These are phyloP conservation scores for Taiwanofungus camphoratus DNA, from an alignment of 1,284 basidiomycete species.

Conservation along the genomic window DNA sequence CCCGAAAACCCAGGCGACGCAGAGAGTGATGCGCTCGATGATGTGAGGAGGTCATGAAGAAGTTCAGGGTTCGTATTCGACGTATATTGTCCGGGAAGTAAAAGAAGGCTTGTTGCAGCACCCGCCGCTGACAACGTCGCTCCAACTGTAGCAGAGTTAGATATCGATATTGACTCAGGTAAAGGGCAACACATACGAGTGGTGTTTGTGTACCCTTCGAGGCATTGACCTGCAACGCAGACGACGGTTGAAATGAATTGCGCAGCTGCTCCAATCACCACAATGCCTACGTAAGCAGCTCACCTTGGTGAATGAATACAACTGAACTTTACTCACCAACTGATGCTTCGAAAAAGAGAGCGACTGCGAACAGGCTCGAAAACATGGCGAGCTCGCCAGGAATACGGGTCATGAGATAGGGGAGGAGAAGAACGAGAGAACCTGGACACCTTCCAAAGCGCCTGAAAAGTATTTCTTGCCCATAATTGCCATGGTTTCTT, in stretches of 20 bases:
- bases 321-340: constrained; percentile 34
- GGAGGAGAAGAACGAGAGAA: constrained; percentile 10
- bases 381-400: constrained; percentile 35
- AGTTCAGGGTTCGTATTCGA: constrained; percentile 64
- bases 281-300: constrained; percentile 1
- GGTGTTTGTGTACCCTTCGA: constrained; percentile 65
- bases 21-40: constrained; percentile 51
- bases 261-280: constrained; percentile 34
- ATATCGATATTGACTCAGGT: constrained; percentile 2
- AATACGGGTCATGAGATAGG: constrained; percentile 24
- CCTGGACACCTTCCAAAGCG: constrained; percentile 3
- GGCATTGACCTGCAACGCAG: constrained; percentile 79
- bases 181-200: constrained; percentile 44
- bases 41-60: constrained; percentile 59
- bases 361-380: constrained; percentile 38
- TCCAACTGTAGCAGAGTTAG: constrained; percentile 45
- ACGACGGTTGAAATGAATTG: constrained; percentile 57
- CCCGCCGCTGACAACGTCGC: constrained; percentile 53
- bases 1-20: constrained; percentile 57
- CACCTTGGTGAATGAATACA: constrained; percentile 2
- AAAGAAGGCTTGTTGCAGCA: constrained; percentile 44
- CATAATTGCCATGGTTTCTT: constrained; percentile 25
- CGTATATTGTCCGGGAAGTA: constrained; percentile 72
- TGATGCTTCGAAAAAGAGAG: constrained; percentile 39
- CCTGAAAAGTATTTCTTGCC: constrained; percentile 17